Evolutionary conservation across 2,329 filamentous ascomycete species (phyloP), one percentile per base, ranked within the genome.

Genomic region (Apiospora saccharicola): DNA sequence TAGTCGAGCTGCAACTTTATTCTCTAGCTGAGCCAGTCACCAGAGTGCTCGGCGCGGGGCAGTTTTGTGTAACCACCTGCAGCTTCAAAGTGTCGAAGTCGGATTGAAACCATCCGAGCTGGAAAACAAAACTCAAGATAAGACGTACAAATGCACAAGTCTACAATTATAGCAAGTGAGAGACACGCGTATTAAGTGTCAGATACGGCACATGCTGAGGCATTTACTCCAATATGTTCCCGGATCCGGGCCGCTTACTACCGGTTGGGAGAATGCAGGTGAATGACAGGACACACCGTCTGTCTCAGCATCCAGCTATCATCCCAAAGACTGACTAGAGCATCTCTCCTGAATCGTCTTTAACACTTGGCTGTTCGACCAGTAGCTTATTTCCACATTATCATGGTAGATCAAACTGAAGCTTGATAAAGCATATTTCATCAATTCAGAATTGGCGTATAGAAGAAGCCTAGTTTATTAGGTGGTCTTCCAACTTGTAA

Each of bases 1-100:
- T 64, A 41, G 30, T 34, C 19, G 57, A 64, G 57, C 57, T 64
- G 57, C 57, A 64, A 64, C 57, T 64, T 64, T 64, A 64, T 64
- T 61, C 53, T 61, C 53, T 61, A 61, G 53, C 26, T 30, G 30
- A 22, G 53, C 53, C 53, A 61, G 53, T 34, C 26, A 37, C 53
- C 57, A 61, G 53, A 19, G 16, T 61, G 30, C 57, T 64, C 57
- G 57, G 57, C 57, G 57, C 57, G 57, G 57, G 57, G 57, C 57
- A 41, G 6, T 37, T 16, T n/a, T 64, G 57, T n/a, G 57, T 41
- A 64, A 64, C 57, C 19, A 12, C 47, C 47, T 22, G 47, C 22
- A 41, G 12, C 34, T 41, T 19, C 57, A 64, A n/a, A n/a, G 57
- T 64, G 10, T 41, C 34, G 3, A 34, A 8, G 53, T 41, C 34